These are phyloP conservation scores for Silene coronaria DNA, from an alignment of 179 eudicot genomes.

Conservation along the genomic window DNA sequence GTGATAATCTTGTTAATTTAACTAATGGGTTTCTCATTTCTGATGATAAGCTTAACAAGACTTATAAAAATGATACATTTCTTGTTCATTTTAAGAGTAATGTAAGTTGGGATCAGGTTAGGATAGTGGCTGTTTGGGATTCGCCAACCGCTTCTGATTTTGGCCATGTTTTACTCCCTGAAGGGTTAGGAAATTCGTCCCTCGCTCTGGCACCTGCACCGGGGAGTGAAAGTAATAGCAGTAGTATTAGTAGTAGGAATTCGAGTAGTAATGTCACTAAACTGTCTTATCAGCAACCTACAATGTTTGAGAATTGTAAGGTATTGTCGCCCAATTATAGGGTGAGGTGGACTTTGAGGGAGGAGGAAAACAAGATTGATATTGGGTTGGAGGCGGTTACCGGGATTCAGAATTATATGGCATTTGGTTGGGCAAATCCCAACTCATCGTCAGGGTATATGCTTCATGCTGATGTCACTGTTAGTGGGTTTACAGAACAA, in stretches of 20 bases:
- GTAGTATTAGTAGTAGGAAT: slow-evolving; percentile 14
- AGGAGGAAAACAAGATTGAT: slow-evolving; percentile 50
- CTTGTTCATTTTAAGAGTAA: slow-evolving; percentile 51
- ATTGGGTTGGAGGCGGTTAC: slow-evolving; percentile 76
- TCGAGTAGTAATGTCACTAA: slow-evolving; percentile 15
- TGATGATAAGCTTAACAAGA: slow-evolving; percentile 47
- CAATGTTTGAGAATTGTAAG: slow-evolving; percentile 86
- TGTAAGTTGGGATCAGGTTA: slow-evolving; percentile 70
- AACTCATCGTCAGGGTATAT: slow-evolving; percentile 44
- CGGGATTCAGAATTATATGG: slow-evolving; percentile 73
- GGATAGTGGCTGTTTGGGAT: slow-evolving; percentile 72
- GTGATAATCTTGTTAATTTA: slow-evolving; percentile 56
- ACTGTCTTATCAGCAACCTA: slow-evolving; percentile 42
- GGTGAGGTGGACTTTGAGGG: slow-evolving; percentile 74
- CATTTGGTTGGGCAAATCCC: slow-evolving; percentile 91
- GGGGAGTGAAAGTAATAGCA: slow-evolving; percentile 13
- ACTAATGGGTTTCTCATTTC: slow-evolving; percentile 72
- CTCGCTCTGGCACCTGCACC: slow-evolving; percentile 35
- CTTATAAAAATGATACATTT: slow-evolving; percentile 65
- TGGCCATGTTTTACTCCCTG: slow-evolving; percentile 57
- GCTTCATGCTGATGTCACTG: slow-evolving; percentile 70
- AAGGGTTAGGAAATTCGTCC: slow-evolving; percentile 28
- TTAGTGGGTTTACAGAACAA: slow-evolving; percentile 69
- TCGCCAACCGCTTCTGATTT: slow-evolving; percentile 64
- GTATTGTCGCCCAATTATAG: slow-evolving; percentile 49